Conservation (phyloP, 768 basidiomycete species). For the Pisolithus marmoratus region DNA sequence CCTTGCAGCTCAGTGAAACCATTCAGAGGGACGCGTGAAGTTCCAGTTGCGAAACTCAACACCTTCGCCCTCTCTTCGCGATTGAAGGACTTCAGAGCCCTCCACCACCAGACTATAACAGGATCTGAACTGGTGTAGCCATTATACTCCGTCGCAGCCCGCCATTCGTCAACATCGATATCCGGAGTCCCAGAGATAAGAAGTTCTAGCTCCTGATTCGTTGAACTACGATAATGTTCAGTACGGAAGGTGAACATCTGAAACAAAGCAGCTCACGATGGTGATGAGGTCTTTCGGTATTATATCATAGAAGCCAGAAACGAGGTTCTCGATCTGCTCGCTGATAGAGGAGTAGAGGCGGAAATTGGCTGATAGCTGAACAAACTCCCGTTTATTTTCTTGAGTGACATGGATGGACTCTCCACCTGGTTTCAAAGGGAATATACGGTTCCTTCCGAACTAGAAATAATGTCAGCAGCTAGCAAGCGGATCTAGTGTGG, state of each 20-base stretch:
- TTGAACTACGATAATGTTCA: conserved; percentile 58
- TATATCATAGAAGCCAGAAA: conserved; percentile 93
- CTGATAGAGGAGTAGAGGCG: conserved; percentile 91
- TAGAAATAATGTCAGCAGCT: conserved; percentile 22
- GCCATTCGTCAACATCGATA: conserved; percentile 97
- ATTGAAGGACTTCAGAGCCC: conserved; percentile 94
- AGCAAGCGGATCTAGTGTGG: neutral
- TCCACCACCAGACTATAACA: conserved; percentile 99
- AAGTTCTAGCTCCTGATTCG: conserved; percentile 88
- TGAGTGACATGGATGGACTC: conserved; percentile 84
- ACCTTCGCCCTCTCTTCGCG: conserved; percentile 96
- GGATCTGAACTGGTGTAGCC: conserved; percentile 87
- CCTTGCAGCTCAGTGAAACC: conserved; percentile 96
- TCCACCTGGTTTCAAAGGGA: conserved; percentile 83
- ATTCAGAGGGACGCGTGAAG: conserved; percentile 87
- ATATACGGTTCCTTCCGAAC: conserved; percentile 89
- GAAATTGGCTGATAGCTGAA: conserved; percentile 92
- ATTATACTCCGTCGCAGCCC: conserved; percentile 86
- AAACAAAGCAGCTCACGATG: conserved; percentile 54
- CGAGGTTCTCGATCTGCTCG: conserved; percentile 88
- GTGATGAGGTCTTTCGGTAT: conserved; percentile 94
- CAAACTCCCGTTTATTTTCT: conserved; percentile 96
- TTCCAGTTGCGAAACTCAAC: conserved; percentile 92
- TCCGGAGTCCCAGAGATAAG: conserved; percentile 97
- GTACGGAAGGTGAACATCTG: conserved; percentile 5